These are phyloP conservation scores for Fennellomyces sp. DNA, from an alignment of 371 early-diverging fungal species.

Conservation along the genomic window DNA sequence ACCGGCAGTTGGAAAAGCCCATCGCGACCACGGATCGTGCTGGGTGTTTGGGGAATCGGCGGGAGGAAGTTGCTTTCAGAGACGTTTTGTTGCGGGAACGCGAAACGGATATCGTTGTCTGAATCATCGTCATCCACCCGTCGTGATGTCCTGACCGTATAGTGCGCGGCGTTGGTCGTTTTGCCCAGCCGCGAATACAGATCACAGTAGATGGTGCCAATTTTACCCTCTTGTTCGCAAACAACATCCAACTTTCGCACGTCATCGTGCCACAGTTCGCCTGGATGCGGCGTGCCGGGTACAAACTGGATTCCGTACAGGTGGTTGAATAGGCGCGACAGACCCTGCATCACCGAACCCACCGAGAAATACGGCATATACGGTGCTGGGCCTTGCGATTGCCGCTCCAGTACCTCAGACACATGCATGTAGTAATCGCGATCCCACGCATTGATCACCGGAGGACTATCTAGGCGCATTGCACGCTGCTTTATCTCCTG, in stretches of 20 bases:
- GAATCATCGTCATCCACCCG: conserved; percentile 83
- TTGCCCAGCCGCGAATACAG: conserved; percentile 79
- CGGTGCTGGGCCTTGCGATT: conserved; percentile 13
- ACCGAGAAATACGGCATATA: conserved; percentile 77
- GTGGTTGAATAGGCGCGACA: conserved; percentile 78
- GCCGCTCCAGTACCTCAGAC: conserved; percentile 33
- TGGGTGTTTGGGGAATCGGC: conserved; percentile 21
- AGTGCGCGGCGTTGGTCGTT: conserved; percentile 90
- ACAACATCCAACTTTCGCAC: conserved; percentile 88
- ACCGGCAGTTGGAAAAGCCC: conserved; percentile 75
- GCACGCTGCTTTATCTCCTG: conserved; percentile 45
- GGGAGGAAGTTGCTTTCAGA: conserved; percentile 29
- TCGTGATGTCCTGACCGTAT: conserved; percentile 91
- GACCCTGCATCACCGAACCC: conserved; percentile 86
- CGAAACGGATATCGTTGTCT: conserved; percentile 40
- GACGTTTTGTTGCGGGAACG: conserved; percentile 39
- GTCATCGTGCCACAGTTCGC: conserved; percentile 88
- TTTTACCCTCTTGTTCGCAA: conserved; percentile 78
- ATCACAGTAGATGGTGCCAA: conserved; percentile 95
- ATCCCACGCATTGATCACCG: conserved; percentile 81
- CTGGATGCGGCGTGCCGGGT: conserved; percentile 59
- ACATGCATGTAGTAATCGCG: conserved; percentile 70
- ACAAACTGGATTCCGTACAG: conserved; percentile 87
- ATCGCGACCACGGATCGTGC: conserved; percentile 41
- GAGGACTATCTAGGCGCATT: conserved; percentile 18